Evolutionary conservation across 1,284 basidiomycete species (phyloP).

Genomic region (Cutaneotrichosporon dermatis): DNA sequence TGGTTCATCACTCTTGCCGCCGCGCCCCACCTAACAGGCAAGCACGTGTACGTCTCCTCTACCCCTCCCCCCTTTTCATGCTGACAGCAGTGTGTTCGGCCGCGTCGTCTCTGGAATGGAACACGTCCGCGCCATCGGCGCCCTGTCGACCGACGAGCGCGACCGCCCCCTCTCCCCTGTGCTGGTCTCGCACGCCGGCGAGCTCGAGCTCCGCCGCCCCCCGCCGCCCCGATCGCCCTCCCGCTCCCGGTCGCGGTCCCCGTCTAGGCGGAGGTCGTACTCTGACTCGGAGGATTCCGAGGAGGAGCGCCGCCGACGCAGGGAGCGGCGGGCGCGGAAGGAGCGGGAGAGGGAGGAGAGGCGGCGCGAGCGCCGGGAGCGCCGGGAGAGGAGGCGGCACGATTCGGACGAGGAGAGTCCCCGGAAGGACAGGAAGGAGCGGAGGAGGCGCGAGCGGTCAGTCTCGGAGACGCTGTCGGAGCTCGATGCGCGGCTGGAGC

Average conservation of each 20-base stretch:
- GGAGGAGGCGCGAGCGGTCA: background rate
- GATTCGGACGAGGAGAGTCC: conserved; percentile 7
- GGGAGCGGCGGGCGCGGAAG: conserved; percentile 7
- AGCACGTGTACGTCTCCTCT: conserved; percentile 38
- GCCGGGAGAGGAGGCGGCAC: conserved; percentile 7
- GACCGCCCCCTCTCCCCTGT: conserved; percentile 66
- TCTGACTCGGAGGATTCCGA: conserved; percentile 18
- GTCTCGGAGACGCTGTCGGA: conserved; percentile 41
- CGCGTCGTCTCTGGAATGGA: conserved; percentile 51
- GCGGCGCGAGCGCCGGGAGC: background rate
- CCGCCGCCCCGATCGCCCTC: conserved; percentile 16
- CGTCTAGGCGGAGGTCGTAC: too few species aligned
- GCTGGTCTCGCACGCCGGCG: conserved; percentile 73
- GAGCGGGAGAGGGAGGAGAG: conserved; percentile 9
- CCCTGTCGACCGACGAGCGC: conserved; percentile 45
- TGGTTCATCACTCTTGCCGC: conserved; percentile 48
- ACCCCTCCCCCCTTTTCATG: too few species aligned
- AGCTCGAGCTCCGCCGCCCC: conserved; percentile 66
- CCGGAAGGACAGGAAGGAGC: background rate
- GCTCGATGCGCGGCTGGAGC: conserved; percentile 47
- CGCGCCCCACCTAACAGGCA: conserved; percentile 50
- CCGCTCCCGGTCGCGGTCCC: background rate
- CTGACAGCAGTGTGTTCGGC: conserved; percentile 44
- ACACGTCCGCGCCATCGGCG: conserved; percentile 51
- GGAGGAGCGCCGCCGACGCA: background rate